Conservation (phyloP, 192 early-diverging fungal genomes). For the Linnemannia hyalina region DNA sequence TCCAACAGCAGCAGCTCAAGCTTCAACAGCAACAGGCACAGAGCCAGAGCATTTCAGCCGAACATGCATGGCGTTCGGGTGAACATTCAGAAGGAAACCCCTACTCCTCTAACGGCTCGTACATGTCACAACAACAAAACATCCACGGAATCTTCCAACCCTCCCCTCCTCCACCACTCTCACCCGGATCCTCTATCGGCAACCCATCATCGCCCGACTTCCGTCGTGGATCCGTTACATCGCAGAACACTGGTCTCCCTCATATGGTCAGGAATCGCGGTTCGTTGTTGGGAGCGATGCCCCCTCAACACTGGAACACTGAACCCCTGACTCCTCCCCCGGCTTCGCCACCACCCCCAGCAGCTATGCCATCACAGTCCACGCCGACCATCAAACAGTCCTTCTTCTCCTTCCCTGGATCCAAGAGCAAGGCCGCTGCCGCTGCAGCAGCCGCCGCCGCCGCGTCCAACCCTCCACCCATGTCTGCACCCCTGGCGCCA, state of each 20-base stretch:
- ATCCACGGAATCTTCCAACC: slow-evolving; percentile 49
- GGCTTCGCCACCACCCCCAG: slow-evolving; percentile 40
- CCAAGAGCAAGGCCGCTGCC: slow-evolving; percentile 36
- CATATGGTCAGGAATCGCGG: slow-evolving; percentile 48
- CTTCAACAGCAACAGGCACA: slow-evolving; percentile 52
- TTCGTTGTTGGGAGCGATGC: slow-evolving; percentile 36
- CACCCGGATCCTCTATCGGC: slow-evolving; percentile 20
- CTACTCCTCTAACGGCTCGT: slow-evolving; percentile 4
- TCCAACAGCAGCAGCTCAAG: slow-evolving; percentile 59
- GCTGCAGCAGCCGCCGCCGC: slow-evolving; percentile 9
- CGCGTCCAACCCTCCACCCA: background rate
- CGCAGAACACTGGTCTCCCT: slow-evolving; percentile 35
- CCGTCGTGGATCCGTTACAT: slow-evolving; percentile 32
- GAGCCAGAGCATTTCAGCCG: slow-evolving; percentile 42
- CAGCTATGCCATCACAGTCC: slow-evolving; percentile 7
- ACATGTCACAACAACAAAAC: slow-evolving; percentile 45
- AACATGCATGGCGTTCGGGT: slow-evolving; percentile 37
- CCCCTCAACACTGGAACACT: slow-evolving; percentile 47
- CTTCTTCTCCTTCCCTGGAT: slow-evolving; percentile 52
- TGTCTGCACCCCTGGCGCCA: slow-evolving; percentile 14
- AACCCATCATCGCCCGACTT: slow-evolving; percentile 30
- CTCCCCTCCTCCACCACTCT: slow-evolving; percentile 39
- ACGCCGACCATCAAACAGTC: slow-evolving; percentile 33
- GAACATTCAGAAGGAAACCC: slow-evolving; percentile 2
- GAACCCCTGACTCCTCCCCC: slow-evolving; percentile 51